Percentiles rank a stretch among this genome's conserved stretches.
phyloP scores from a whole-genome alignment of 345 rosid species.

The Isatis tinctoria region DNA sequence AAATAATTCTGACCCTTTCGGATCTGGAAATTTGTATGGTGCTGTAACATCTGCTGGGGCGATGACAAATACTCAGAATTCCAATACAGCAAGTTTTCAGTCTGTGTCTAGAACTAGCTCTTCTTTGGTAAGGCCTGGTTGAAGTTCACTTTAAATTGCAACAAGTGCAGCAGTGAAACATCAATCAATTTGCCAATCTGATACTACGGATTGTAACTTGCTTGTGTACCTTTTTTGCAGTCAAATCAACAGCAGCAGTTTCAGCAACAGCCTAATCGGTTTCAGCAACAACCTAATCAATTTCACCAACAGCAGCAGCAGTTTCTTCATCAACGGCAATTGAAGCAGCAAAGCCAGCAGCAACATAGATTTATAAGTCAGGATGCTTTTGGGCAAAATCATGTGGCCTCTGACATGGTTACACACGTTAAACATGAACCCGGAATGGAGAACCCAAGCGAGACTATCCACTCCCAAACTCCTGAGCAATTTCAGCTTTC shows the following conservation, averaged over 20 bases:
- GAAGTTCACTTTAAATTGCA: slow-evolving; percentile 43
- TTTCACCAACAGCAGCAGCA: slow-evolving; percentile 54
- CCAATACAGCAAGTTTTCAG: slow-evolving; percentile 50
- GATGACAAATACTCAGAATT: slow-evolving; percentile 56
- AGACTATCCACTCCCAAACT: slow-evolving; percentile 53
- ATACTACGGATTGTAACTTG: slow-evolving; percentile 48
- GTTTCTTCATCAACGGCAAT: slow-evolving; percentile 39
- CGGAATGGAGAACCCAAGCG: slow-evolving; percentile 52
- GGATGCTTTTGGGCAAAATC: slow-evolving; percentile 56
- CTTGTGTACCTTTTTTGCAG: slow-evolving; percentile 39
- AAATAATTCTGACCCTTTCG: slow-evolving; percentile 54
- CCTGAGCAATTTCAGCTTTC: slow-evolving; percentile 62
- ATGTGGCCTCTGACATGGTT: slow-evolving; percentile 48
- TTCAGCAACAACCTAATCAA: slow-evolving; percentile 49
- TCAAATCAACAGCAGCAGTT: slow-evolving; percentile 72
- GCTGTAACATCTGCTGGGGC: slow-evolving; percentile 57
- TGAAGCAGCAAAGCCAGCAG: slow-evolving; percentile 65
- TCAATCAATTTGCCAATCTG: slow-evolving; percentile 47
- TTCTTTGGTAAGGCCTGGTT: slow-evolving; percentile 48
- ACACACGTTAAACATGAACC: slow-evolving; percentile 74
- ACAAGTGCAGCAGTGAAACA: slow-evolving; percentile 43
- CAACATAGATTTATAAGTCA: slow-evolving; percentile 50
- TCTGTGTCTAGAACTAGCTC: slow-evolving; percentile 53
- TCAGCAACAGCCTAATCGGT: slow-evolving; percentile 62
- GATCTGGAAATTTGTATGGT: slow-evolving; percentile 62